A percentile compares a stretch with the other conserved stretches of the same genome.
phyloP scores from a whole-genome alignment of 495 filamentous ascomycete genomes.

The Paragyromitra xinjiangensis region DNA sequence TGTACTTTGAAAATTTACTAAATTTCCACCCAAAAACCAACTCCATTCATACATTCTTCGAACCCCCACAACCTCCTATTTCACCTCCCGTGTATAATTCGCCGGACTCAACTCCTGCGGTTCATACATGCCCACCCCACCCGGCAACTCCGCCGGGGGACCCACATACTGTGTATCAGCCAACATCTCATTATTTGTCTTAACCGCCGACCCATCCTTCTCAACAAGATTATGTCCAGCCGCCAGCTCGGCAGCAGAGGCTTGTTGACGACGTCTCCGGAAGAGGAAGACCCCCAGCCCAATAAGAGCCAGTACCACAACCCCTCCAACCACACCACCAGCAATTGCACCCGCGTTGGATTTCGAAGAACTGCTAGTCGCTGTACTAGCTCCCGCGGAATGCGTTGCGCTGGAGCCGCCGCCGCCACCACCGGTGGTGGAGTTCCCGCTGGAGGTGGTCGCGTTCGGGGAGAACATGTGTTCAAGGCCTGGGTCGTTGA shows the following conservation, averaged over 20 bases:
- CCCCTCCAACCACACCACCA: constrained; percentile 55
- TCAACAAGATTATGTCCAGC: constrained; percentile 18
- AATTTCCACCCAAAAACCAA: constrained; percentile 23
- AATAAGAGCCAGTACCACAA: constrained; percentile 38
- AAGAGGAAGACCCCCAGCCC: constrained; percentile 25
- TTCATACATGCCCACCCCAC: constrained; percentile 12
- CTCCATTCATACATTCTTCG: constrained; percentile 26
- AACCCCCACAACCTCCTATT: neutral
- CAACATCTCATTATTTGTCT: constrained; percentile 24
- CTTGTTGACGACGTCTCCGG: constrained; percentile 31
- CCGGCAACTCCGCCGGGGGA: constrained; percentile 20
- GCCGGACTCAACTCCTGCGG: constrained; percentile 32
- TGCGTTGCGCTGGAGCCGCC: neutral
- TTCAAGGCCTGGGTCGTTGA: neutral
- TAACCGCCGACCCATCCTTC: constrained; percentile 28
- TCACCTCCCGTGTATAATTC: constrained; percentile 21
- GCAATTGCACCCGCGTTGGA: constrained; percentile 53
- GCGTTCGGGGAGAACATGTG: constrained; percentile 18
- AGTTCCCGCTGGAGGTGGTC: neutral
- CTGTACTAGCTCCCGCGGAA: neutral
- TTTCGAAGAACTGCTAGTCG: neutral
- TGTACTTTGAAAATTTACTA: constrained; percentile 15
- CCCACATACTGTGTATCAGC: constrained; percentile 22
- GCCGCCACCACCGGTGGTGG: neutral
- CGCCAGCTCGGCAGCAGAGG: constrained; percentile 3